Evolutionary conservation across 176 grass and related monocot genomes (phyloP), one percentile per base, ranked within the genome.

Genomic region (Bothriochloa decipiens): DNA sequence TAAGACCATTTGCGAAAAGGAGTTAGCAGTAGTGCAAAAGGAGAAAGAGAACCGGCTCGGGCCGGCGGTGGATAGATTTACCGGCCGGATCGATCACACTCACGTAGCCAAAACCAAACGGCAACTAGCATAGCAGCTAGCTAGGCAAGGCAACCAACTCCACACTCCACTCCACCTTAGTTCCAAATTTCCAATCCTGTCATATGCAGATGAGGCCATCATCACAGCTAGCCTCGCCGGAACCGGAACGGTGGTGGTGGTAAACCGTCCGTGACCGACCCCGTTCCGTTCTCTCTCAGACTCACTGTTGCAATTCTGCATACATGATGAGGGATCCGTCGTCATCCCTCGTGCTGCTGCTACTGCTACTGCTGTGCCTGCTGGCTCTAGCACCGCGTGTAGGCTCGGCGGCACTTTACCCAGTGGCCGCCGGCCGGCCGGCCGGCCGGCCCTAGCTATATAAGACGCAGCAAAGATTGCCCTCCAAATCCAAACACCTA

Each of bases 401-500:
- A 58, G 55, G 3, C 2, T 0, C n/a, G 55, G 22, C 8, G 57
- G 57, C 57, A 9, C 57, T 11, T 61, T 22, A 61, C 9, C 57
- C 22, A 61, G 22, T 61, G 57, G 57, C 57, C 52, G 18, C 18
- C n/a, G 18, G 53, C 57, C 29, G 29, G 29, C 29, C 29, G 29
- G 29, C 29, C 29, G 29, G 29, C 29, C 18, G 53, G 18, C 52
- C 17, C 53, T 57, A n/a, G 73, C 65, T 88, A 88, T 88, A 88
- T 79, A 88, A 79, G 23, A 7, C 68, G 39, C 33, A 20, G 61
- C 77, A 18, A 8, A 42, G 50, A 83, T 58, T 65, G 53, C 40
- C 42, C 60, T 49, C 52, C 74, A 65, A 58, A 61, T 43, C 46
- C 76, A 46, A 27, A 45, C 76, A 49, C 50, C 70, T 27, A 46